Base-by-base conservation (phyloP, 2,329 filamentous ascomycete genomes). In the Sclerotiophoma versabilis region DNA sequence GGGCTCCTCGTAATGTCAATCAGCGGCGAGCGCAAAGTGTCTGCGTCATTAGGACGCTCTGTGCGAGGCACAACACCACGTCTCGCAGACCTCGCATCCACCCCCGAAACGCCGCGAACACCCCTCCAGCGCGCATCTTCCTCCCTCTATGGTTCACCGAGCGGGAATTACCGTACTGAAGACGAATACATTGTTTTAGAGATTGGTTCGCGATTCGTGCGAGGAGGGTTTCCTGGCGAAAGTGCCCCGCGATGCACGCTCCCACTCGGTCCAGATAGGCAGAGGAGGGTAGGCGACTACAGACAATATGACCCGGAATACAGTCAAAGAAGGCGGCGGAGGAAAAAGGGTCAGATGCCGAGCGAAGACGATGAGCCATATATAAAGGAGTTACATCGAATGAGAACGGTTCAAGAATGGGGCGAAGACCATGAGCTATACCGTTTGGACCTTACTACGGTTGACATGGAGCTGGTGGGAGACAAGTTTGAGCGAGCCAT, bases 151-250 rank as follows among this genome's bases (percentile, higher is more conserved):
- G 83, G 83, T 25, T 87, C 85, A 5, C 83, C 85, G 2, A 79
- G 82, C 38, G 79, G 79, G 26, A 79, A 79, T 20, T 85, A 83
- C 58, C 84, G 86, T 17, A 69, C 72, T 42, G 82, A 86, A 52
- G 92, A 96, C 66, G 95, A 99, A 68, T 95, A 97, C 63, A 81
- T 88, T 6, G 83, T 99, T 34, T 80, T 97, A 45, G 92, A 98
- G 72, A 74, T 98, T 29, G 93, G 92, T 1, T 84, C 90, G 9
- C 85, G 93, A 19, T 89, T 87, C 74, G 75, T 98, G 22, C 86
- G 89, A 37, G 88, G 89, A 9, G 95, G 95, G 0, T 95, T 97
- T 70, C 91, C 93, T 5, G 93, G 93, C 45, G 93, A 96, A 73
- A 84, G 87, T 36, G 77, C 81, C 3, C 92, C 92, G 14, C 78